Evolutionary conservation across 805 yeast species (phyloP), one percentile per base, ranked within the genome.

Genomic region (Metschnikowia baotianmanensis): DNA sequence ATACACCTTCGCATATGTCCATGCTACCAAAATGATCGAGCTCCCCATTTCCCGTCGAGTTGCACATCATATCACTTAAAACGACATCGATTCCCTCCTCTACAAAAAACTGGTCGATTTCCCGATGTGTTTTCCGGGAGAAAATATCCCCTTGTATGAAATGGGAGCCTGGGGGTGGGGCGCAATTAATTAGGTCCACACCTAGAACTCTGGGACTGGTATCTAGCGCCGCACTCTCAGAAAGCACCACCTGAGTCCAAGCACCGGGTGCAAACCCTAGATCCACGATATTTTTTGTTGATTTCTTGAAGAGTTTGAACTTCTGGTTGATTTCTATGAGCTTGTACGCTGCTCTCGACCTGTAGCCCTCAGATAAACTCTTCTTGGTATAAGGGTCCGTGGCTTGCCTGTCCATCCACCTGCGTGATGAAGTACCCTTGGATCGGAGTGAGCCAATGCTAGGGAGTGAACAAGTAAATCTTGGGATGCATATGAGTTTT

Each of bases 261-360:
- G 63, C 63, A 1, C 63, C 63, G 2, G 63, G 63, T 67, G 62
- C 63, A 47, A 55, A 56, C 12, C 61, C 96, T 33, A 93, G 65
- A 65, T 93, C 99, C 4, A 93, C 78, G 1, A 93, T 84, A 31
- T 79, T 76, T 48, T 65, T 71, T 0, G 78, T 71, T 2, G 71
- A 71, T 28, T 63, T 61, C 34, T 46, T 57, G 58, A 91, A 81
- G 2, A 93, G 45, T 23, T 69, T 60, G 62, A 71, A 85, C 52
- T 76, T 79, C 12, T 78, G 68, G 57, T 90, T 80, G 9, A 93
- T 71, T 56, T 91, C 95, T 17, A 80, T 59, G 24, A 93, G 67
- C 56, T 93, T 93, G 65, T 80, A 91, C 0, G 97, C 97, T 0
- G 99, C 99, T 32, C 99, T 63, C 2, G 97, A 88, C 52, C 81